Evolutionary conservation across 2,329 filamentous ascomycete species (phyloP).

Genomic region (Epichloe brachyelytri): DNA sequence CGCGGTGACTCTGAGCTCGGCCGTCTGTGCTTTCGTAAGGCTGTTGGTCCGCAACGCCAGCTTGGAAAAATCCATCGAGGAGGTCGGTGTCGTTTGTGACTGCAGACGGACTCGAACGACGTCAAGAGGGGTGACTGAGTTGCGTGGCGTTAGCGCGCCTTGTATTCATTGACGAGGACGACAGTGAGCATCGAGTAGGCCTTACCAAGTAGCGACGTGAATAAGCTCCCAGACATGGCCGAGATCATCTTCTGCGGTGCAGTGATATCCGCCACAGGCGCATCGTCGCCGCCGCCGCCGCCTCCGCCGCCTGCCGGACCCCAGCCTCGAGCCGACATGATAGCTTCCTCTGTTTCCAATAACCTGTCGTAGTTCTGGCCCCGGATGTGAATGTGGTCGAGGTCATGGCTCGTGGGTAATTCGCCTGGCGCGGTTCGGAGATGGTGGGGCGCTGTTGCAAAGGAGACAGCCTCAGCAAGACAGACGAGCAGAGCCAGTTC

Average conservation of each 20-base stretch:
- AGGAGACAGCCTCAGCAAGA: neutral
- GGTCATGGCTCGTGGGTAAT: slow-evolving; percentile 1
- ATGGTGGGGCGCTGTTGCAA: neutral
- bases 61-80: slow-evolving; percentile 41
- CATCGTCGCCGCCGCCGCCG: slow-evolving; percentile 10
- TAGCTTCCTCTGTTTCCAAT: slow-evolving; percentile 15
- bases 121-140: slow-evolving; percentile 79
- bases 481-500: neutral
- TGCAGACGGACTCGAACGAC: slow-evolving; percentile 92
- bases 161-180: neutral
- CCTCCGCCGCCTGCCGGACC: slow-evolving; percentile 4
- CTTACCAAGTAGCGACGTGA: slow-evolving; percentile 80
- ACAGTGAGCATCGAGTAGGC: slow-evolving; percentile 14
- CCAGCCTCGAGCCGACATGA: slow-evolving; percentile 14
- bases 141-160: neutral
- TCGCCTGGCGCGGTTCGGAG: neutral
- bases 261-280: slow-evolving; percentile 53
- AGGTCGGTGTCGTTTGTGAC: slow-evolving; percentile 50
- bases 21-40: slow-evolving; percentile 55
- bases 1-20: slow-evolving; percentile 79
- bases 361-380: slow-evolving; percentile 18
- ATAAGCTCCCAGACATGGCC: slow-evolving; percentile 75
- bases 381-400: slow-evolving; percentile 6
- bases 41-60: slow-evolving; percentile 43
- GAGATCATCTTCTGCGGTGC: slow-evolving; percentile 88